phyloP scores from a whole-genome alignment of 495 filamentous ascomycete genomes.

The Podospora bellae-mahoneyi region DNA sequence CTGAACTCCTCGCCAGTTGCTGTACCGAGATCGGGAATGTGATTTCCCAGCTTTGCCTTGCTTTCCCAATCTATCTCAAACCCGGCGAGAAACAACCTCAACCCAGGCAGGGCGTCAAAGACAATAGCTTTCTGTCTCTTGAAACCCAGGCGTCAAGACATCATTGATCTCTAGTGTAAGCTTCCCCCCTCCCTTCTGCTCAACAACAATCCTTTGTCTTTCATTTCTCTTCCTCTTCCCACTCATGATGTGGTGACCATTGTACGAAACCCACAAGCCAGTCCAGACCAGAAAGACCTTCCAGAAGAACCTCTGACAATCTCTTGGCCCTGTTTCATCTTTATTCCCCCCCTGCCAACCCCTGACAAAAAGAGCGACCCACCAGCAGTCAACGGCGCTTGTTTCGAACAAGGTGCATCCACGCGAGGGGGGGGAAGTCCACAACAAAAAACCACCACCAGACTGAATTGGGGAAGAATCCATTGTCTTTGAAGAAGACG shows the following conservation, averaged over 20 bases:
- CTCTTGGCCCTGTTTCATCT: conserved; percentile 26
- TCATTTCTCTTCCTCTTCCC: neutral
- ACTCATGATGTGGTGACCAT: neutral
- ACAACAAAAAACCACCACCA: neutral
- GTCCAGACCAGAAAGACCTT: conserved; percentile 11
- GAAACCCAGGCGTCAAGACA: neutral
- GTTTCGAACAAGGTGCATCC: conserved; percentile 28
- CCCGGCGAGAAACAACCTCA: neutral
- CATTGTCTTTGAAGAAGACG: neutral
- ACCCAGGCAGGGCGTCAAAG: neutral
- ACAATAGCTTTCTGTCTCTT: neutral
- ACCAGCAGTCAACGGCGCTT: conserved; percentile 20
- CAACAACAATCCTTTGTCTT: neutral
- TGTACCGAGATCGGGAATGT: neutral
- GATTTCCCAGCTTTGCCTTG: neutral
- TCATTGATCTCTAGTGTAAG: neutral
- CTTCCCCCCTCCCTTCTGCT: neutral
- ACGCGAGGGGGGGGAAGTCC: neutral
- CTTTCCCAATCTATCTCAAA: neutral
- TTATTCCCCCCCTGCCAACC: conserved; percentile 21
- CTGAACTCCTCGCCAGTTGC: neutral
- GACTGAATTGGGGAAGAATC: conserved; percentile 13
- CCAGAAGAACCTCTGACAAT: conserved; percentile 32
- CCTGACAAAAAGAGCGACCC: conserved; percentile 12
- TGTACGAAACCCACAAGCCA: neutral